A percentile compares a stretch with the other conserved stretches of the same genome.
Conservation (phyloP, 192 early-diverging fungal species). For the Backusella circina region DNA sequence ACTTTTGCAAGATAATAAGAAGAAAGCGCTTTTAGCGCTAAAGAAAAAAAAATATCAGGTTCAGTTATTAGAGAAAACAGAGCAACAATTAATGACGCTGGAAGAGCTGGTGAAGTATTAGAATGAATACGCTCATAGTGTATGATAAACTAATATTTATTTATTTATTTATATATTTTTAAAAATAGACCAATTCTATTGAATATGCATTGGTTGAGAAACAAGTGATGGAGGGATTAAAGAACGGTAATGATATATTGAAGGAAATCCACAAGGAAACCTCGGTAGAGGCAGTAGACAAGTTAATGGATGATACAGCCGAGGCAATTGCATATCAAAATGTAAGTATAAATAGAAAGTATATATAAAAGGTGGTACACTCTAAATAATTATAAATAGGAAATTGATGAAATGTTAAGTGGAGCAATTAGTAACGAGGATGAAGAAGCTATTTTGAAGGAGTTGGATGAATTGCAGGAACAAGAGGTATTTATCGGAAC, state of each 20-base stretch:
- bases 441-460: slow-evolving; percentile 79
- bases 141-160: neutral
- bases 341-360: slow-evolving; percentile 35
- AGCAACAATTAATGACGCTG: slow-evolving; percentile 83
- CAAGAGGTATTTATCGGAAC: slow-evolving; percentile 26
- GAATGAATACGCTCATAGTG: neutral
- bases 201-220: slow-evolving; percentile 93
- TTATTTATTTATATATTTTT: too few relatives aligned
- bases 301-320: slow-evolving; percentile 93
- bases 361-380: neutral
- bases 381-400: slow-evolving; percentile 33
- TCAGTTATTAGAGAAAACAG: slow-evolving; percentile 77
- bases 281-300: slow-evolving; percentile 88
- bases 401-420: slow-evolving; percentile 79
- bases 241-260: slow-evolving; percentile 83
- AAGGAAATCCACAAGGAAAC: slow-evolving; percentile 83
- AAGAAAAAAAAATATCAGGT: slow-evolving; percentile 97
- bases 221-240: slow-evolving; percentile 80
- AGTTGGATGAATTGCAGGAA: slow-evolving; percentile 69
- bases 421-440: slow-evolving; percentile 76
- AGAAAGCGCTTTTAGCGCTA: slow-evolving; percentile 82
- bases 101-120: slow-evolving; percentile 71
- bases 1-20: slow-evolving; percentile 71
- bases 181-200: slow-evolving; percentile 68
- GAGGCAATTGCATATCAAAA: slow-evolving; percentile 97